Percentiles rank a stretch among this genome's conserved stretches.
Conservation (phyloP, 1,139 yeast genomes). For the Pichia sp. region DNA sequence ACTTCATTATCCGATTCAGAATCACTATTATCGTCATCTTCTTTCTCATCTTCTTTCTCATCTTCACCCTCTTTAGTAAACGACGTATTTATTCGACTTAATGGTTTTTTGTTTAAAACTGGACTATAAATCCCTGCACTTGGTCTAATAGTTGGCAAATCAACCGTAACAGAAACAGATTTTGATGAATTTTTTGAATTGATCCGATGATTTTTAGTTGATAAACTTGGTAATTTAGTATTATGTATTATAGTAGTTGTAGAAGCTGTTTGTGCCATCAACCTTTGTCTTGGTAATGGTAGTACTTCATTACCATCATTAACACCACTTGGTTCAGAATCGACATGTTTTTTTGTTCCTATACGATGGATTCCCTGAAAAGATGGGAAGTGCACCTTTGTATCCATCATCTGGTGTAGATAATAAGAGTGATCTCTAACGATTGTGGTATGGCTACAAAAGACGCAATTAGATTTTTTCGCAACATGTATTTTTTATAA, state of each 20-base stretch:
- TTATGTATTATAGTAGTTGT: background rate
- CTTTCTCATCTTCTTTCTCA: background rate
- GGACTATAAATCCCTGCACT: slow-evolving; percentile 9
- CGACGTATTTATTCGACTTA: background rate
- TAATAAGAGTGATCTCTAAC: background rate
- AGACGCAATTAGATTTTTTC: background rate
- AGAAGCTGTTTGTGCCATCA: background rate
- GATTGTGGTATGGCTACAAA: too few species aligned
- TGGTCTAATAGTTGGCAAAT: slow-evolving; percentile 11
- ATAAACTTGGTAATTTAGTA: background rate
- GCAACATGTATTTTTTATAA: background rate
- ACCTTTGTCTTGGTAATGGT: background rate
- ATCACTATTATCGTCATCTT: background rate
- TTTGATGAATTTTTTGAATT: background rate
- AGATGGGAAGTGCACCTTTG: slow-evolving; percentile 3
- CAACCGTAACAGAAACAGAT: slow-evolving; percentile 7
- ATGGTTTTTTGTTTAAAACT: background rate
- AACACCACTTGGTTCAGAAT: background rate
- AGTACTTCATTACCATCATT: background rate
- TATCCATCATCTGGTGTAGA: background rate
- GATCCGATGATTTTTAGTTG: background rate
- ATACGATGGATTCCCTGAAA: slow-evolving; percentile 4
- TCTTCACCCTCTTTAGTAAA: background rate
- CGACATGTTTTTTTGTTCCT: background rate
- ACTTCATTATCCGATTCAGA: background rate